Percentiles rank a stretch among this genome's conserved stretches.
These are phyloP conservation scores for Furcasterigmium furcatum DNA, from an alignment of 2,329 filamentous ascomycete genomes.

Conservation along the genomic window DNA sequence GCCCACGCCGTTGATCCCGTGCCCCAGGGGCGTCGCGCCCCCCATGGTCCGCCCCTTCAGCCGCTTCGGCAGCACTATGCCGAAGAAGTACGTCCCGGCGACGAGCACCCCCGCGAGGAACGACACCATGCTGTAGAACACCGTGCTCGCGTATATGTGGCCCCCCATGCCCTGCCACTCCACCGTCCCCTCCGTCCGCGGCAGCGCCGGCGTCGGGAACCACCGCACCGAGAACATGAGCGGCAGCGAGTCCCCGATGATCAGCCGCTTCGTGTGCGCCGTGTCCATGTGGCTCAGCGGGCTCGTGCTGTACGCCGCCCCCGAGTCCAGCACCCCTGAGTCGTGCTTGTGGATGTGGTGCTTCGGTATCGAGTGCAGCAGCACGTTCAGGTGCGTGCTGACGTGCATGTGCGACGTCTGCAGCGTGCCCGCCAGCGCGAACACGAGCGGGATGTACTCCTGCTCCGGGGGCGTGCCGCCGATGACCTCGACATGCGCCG, in stretches of 20 bases:
- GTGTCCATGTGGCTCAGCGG: constrained; percentile 60
- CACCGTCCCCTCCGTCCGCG: constrained; percentile 61
- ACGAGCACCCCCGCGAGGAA: constrained; percentile 54
- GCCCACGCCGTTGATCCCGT: constrained; percentile 45
- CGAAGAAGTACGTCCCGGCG: constrained; percentile 58
- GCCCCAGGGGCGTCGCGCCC: constrained; percentile 55
- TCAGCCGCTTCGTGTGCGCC: constrained; percentile 58
- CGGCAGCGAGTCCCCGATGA: constrained; percentile 83
- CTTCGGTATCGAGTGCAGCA: constrained; percentile 69
- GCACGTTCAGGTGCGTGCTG: constrained; percentile 82
- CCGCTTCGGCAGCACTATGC: constrained; percentile 53
- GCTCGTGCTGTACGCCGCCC: constrained; percentile 80
- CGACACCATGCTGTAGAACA: constrained; percentile 59
- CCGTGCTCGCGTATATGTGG: constrained; percentile 59
- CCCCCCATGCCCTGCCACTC: constrained; percentile 65
- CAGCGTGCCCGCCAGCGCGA: constrained; percentile 84
- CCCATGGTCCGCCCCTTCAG: constrained; percentile 48
- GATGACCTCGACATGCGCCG: constrained; percentile 49
- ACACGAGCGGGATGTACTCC: constrained; percentile 79
- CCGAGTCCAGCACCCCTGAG: constrained; percentile 81
- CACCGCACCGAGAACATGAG: constrained; percentile 80
- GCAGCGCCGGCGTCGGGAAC: constrained; percentile 74
- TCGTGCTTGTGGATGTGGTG: constrained; percentile 60
- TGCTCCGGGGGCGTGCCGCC: constrained; percentile 48
- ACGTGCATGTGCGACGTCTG: constrained; percentile 90